phyloP scores from a whole-genome alignment of 2,329 filamentous ascomycete genomes.

The Chaetomium strumarium region DNA sequence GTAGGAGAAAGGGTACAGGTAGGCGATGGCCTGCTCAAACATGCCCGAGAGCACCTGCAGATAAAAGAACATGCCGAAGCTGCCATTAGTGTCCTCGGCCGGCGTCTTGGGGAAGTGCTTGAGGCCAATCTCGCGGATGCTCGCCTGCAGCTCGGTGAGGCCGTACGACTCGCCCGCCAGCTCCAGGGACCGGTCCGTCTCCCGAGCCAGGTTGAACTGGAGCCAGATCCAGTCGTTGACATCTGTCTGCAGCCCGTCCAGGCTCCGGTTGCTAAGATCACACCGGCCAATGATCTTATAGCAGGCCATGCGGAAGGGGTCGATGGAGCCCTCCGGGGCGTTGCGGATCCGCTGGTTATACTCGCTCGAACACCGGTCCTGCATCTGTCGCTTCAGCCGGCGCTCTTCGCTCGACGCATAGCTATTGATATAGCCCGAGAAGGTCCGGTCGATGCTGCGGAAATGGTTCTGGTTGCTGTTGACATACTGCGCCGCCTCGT shows the following conservation, averaged over 20 bases:
- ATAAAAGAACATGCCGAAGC: conserved; percentile 88
- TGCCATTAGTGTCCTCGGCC: conserved; percentile 65
- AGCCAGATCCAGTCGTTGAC: conserved; percentile 69
- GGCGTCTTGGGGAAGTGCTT: conserved; percentile 82
- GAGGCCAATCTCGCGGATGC: conserved; percentile 81
- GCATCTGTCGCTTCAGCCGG: conserved; percentile 69
- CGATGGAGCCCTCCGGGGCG: conserved; percentile 77
- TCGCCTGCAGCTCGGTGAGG: conserved; percentile 64
- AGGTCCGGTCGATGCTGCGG: conserved; percentile 83
- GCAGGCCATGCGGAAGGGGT: conserved; percentile 93
- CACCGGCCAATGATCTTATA: conserved; percentile 93
- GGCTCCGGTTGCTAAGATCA: conserved; percentile 57
- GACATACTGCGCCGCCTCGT: conserved; percentile 82
- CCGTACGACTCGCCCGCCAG: conserved; percentile 62
- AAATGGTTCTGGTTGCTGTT: conserved; percentile 73
- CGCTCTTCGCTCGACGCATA: conserved; percentile 74
- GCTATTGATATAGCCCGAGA: conserved; percentile 78
- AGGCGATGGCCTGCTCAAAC: conserved; percentile 89
- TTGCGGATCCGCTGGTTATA: conserved; percentile 81
- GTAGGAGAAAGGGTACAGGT: conserved; percentile 86
- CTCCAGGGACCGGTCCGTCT: conserved; percentile 57
- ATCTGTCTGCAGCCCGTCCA: conserved; percentile 58
- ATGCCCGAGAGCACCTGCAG: conserved; percentile 84
- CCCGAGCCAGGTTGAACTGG: conserved; percentile 63
- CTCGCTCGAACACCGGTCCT: conserved; percentile 83